These are phyloP conservation scores for Scheffersomyces segobiensis DNA, from an alignment of 1,139 yeast genomes.

Conservation along the genomic window DNA sequence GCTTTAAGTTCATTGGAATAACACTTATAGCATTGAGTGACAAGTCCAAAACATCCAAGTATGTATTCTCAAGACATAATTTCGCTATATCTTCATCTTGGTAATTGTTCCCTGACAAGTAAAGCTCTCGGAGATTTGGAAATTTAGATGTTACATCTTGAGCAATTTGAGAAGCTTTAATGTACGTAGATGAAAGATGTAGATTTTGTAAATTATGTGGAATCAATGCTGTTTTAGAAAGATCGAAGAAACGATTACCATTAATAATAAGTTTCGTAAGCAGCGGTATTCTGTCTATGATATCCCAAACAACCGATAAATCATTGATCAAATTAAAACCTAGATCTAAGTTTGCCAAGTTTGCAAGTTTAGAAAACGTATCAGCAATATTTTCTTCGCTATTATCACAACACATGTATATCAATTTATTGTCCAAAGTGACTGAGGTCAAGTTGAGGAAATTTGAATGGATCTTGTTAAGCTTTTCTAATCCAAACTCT, in stretches of 20 bases:
- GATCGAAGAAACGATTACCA: slow-evolving; percentile 56
- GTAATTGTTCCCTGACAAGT: slow-evolving; percentile 50
- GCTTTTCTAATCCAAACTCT: slow-evolving; percentile 63
- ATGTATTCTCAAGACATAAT: slow-evolving; percentile 6
- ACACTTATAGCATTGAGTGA: slow-evolving; percentile 41
- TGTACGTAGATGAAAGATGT: slow-evolving; percentile 14
- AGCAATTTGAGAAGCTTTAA: slow-evolving; percentile 7
- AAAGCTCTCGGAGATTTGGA: slow-evolving; percentile 43
- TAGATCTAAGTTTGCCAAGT: slow-evolving; percentile 52
- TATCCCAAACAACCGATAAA: slow-evolving; percentile 37
- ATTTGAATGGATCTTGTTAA: slow-evolving; percentile 48
- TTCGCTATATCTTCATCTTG: slow-evolving; percentile 19
- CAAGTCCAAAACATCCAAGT: slow-evolving; percentile 37
- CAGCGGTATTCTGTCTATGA: slow-evolving; percentile 34
- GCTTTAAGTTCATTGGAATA: slow-evolving; percentile 27
- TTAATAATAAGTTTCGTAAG: slow-evolving; percentile 53
- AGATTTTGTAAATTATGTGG: slow-evolving; percentile 6
- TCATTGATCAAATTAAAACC: slow-evolving; percentile 57
- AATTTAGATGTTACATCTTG: slow-evolving; percentile 33
- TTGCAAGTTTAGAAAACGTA: slow-evolving; percentile 17
- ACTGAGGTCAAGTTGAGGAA: slow-evolving; percentile 46
- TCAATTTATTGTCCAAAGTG: slow-evolving; percentile 46
- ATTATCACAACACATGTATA: slow-evolving; percentile 17
- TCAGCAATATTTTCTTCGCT: slow-evolving; percentile 5
- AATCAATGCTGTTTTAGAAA: not conserved